Evolutionary conservation across 1,139 yeast genomes (phyloP).

Genomic region (Geotrichum siamense): DNA sequence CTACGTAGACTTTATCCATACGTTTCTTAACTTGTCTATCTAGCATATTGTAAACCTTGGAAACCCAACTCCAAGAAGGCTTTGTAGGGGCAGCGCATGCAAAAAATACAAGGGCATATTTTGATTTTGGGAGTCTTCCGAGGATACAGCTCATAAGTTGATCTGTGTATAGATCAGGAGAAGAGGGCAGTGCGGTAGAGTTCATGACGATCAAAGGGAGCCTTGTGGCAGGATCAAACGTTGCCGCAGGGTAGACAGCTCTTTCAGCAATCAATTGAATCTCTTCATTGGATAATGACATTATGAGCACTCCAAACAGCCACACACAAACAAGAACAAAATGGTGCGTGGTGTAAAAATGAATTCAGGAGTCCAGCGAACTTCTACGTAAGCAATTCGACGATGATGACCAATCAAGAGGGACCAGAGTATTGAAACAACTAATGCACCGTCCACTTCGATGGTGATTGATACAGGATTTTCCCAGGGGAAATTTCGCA

Average conservation of each 20-base stretch:
- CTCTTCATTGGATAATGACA: slow-evolving; percentile 7
- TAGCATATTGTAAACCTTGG: slow-evolving; percentile 63
- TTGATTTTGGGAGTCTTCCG: slow-evolving; percentile 45
- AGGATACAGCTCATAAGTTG: slow-evolving; percentile 20
- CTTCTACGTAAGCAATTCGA: too few relatives aligned
- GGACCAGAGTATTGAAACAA: too few relatives aligned
- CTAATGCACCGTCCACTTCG: too few relatives aligned
- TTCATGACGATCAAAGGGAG: slow-evolving; percentile 67
- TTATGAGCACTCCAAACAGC: background rate
- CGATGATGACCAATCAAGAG: too few relatives aligned
- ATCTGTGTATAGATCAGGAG: slow-evolving; percentile 24
- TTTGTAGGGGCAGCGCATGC: slow-evolving; percentile 61
- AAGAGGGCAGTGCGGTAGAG: slow-evolving; percentile 52
- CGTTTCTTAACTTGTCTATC: slow-evolving; percentile 51
- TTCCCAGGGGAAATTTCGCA: too few relatives aligned
- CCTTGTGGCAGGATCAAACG: slow-evolving; percentile 52
- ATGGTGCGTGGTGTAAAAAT: too few relatives aligned
- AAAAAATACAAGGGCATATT: slow-evolving; percentile 62
- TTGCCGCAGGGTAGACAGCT: slow-evolving; percentile 53
- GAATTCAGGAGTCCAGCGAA: too few relatives aligned
- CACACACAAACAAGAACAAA: too few relatives aligned
- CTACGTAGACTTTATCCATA: slow-evolving; percentile 60
- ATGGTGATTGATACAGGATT: too few relatives aligned
- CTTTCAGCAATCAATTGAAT: slow-evolving; percentile 27
- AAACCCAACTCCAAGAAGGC: slow-evolving; percentile 66